A percentile compares a stretch with the other conserved stretches of the same genome.
phyloP scores from a whole-genome alignment of 495 filamentous ascomycete genomes.

The Friedmanniomyces simplex region DNA sequence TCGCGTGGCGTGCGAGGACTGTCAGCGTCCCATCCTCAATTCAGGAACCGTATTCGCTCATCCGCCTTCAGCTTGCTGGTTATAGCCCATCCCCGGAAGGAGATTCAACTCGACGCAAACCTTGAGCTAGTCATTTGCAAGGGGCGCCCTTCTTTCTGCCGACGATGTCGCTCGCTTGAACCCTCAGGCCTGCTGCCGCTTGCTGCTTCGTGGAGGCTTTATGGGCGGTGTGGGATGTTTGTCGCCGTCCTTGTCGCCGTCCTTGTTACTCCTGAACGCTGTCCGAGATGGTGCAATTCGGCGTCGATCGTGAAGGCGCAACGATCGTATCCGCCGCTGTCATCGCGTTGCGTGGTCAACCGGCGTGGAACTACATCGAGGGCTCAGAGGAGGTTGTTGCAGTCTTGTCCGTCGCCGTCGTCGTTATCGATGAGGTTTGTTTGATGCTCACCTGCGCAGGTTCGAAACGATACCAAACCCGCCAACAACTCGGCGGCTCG shows the following conservation, averaged over 20 bases:
- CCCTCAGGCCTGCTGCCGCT: neutral
- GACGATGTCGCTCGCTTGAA: neutral
- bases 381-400: neutral
- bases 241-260: neutral
- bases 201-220: neutral
- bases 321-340: too few species aligned
- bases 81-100: neutral
- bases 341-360: too few species aligned
- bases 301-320: too few species aligned
- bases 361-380: neutral
- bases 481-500: neutral
- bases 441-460: neutral
- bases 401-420: neutral
- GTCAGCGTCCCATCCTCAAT: too few species aligned
- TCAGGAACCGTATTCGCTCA: neutral
- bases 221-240: neutral
- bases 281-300: too few species aligned
- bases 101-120: neutral
- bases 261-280: neutral
- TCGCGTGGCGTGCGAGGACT: neutral
- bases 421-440: neutral
- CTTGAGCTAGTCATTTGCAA: neutral
- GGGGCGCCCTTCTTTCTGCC: neutral
- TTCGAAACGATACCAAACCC: neutral
- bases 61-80: neutral